Evolutionary conservation across 1,284 basidiomycete genomes (phyloP), one percentile per base, ranked within the genome.

Genomic region (Melampsora larici-populina): DNA sequence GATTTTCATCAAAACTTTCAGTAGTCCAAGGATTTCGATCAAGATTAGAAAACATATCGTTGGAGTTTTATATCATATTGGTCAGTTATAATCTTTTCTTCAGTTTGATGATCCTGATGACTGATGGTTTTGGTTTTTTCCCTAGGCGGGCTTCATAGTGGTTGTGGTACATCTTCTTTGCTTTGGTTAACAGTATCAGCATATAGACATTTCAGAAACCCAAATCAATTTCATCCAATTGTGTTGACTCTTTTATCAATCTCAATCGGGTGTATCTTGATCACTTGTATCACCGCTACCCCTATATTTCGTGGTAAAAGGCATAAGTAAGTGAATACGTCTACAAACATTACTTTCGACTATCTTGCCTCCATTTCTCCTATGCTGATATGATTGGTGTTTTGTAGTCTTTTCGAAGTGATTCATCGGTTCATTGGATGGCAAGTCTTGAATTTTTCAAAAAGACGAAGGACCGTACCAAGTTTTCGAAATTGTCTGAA

Each of bases 391-490:
- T n/a, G n/a, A n/a, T 43, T 43, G 6, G 6, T 43, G 40, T 43
- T 13, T 58, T 40, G 6, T 55, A 76, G 73, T 33, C 15, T 49
- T 4, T 76, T 76, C 63, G 73, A 76, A 33, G 48, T 76, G 15
- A 68, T 49, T 62, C 73, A 76, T 49, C 73, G 73, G 15, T 76
- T 76, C 58, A 31, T 76, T 15, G 73, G 73, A n/a, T 76, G 73
- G 73, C 69, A n/a, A 62, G 58, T 0, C 17, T 26, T 64, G 66
- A 46, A 31, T 13, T 21, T 49, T 24, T 29, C n/a, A n/a, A n/a
- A n/a, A n/a, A n/a, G n/a, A n/a, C n/a, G 24, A 9, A 46, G 4
- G 6, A 6, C 15, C n/a, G 1, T 17, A 15, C 49, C 63, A 17
- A 49, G 40, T 3, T 31, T 49, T 29, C 3, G 36, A 9, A 9